phyloP scores from a whole-genome alignment of 495 filamentous ascomycete genomes.

The Hypoxylon intermedium region DNA sequence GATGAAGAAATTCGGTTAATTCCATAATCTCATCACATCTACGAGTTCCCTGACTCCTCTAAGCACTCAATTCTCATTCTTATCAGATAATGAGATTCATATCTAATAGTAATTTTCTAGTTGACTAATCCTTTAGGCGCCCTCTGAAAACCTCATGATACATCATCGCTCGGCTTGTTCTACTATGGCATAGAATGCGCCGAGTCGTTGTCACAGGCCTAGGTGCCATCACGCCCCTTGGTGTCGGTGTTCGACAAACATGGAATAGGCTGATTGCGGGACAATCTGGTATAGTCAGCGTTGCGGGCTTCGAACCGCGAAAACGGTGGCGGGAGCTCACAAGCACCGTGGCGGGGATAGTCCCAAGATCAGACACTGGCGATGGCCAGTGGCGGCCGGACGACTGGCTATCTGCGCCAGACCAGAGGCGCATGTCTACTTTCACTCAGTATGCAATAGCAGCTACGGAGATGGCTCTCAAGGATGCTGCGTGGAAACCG shows the following conservation, averaged over 20 bases:
- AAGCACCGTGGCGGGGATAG: slow-evolving; percentile 81
- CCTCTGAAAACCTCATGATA: too few species aligned
- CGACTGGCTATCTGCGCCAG: slow-evolving; percentile 76
- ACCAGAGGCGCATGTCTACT: slow-evolving; percentile 84
- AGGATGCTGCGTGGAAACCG: slow-evolving; percentile 83
- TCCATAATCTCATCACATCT: slow-evolving; percentile 13
- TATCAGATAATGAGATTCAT: not conserved
- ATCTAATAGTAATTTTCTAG: not conserved
- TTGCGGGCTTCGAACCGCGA: slow-evolving; percentile 61
- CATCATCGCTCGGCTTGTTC: slow-evolving; percentile 16
- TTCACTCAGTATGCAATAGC: slow-evolving; percentile 93
- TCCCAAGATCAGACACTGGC: slow-evolving; percentile 58
- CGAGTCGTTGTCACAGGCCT: slow-evolving; percentile 95
- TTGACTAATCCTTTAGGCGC: not conserved
- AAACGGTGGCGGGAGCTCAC: slow-evolving; percentile 70
- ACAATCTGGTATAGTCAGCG: slow-evolving; percentile 78
- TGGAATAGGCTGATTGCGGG: slow-evolving; percentile 84
- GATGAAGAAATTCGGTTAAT: slow-evolving; percentile 1
- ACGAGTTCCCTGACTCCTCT: slow-evolving; percentile 10
- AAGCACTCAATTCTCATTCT: slow-evolving; percentile 4
- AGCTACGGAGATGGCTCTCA: slow-evolving; percentile 83
- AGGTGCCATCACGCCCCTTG: slow-evolving; percentile 89
- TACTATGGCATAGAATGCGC: slow-evolving; percentile 67
- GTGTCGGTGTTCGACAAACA: slow-evolving; percentile 76
- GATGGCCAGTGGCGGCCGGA: slow-evolving; percentile 67